A percentile compares a stretch with the other conserved stretches of the same genome.
Evolutionary conservation across 2,329 filamentous ascomycete species (phyloP).

Genomic region (Colletotrichum phormii): DNA sequence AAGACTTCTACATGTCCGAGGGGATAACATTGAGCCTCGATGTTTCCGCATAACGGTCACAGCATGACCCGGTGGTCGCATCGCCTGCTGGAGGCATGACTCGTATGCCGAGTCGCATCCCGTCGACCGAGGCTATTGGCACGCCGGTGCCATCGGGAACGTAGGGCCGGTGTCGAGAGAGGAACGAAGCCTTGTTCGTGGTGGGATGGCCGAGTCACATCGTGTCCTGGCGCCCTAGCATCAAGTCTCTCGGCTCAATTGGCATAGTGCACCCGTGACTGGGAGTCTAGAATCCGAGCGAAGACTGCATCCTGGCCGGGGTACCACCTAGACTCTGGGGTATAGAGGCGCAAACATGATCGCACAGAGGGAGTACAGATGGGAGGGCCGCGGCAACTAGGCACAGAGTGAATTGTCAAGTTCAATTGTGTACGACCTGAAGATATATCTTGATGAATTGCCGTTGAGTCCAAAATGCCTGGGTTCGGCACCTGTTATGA

Average conservation of each 20-base stretch:
- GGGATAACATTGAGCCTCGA: not conserved
- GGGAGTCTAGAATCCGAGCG: not conserved
- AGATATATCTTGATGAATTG: not conserved
- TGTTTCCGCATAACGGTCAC: not conserved
- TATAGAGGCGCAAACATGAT: not conserved
- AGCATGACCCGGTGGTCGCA: not conserved
- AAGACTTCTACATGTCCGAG: not conserved
- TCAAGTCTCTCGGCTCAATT: too few species aligned
- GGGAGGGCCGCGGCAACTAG: too few species aligned
- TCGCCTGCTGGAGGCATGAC: too few species aligned
- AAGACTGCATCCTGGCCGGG: not conserved
- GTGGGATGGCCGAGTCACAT: not conserved
- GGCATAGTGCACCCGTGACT: too few species aligned
- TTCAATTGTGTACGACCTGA: not conserved
- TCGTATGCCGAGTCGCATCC: not conserved
- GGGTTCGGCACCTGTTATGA: conserved; percentile 4
- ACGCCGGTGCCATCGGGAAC: not conserved
- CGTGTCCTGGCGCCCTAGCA: not conserved
- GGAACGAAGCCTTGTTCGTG: not conserved
- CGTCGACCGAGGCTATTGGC: not conserved
- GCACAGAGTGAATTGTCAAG: too few species aligned
- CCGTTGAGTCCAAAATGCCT: not conserved
- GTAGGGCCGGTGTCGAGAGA: not conserved
- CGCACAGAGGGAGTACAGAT: too few species aligned
- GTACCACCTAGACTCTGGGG: not conserved